Evolutionary conservation across 2,329 filamentous ascomycete genomes (phyloP), one percentile per base, ranked within the genome.

Genomic region (Diaporthe velutina): DNA sequence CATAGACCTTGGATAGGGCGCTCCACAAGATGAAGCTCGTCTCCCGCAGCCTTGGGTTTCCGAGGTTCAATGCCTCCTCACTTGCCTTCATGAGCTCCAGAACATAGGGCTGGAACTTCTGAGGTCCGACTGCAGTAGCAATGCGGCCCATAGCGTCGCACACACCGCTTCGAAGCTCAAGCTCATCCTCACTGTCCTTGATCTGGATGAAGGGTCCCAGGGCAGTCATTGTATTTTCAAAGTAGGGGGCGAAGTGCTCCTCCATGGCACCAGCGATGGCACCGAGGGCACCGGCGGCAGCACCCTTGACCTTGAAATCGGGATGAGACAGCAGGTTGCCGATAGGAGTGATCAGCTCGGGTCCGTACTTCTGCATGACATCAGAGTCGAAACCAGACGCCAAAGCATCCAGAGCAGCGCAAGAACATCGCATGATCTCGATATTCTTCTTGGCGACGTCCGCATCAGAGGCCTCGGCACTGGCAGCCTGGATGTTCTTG

Each of bases 1-100:
- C 93, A 84, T 98, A 98, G 13, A 98, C 95, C 87, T 97, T 97
- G 77, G 96, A 94, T 82, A 99, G 92, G 54, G 94, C 95, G 78
- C 95, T 95, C 96, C 97, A 99, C 72, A 99, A 90, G 77, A 98
- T 97, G 86, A 98, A 99, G 83, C 95, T 98, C 76, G 95, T 98
- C 88, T 99, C 97, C 84, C 95, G 94, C 70, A 98, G 91, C 74
- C 96, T 91, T 55, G 96, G 94, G 85, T 98, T 96, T 79, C 95
- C 96, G 3, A 99, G 92, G 79, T 93, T 89, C 2, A 98, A 89
- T 73, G 94, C 96, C 84, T 98, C 96, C 85, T 98, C 96, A 78
- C 95, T 98, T 19, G 96, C 93, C 80, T 93, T 90, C 94, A 99
- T 98, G 74, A 98, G 89, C 55, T 95, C 95, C 81, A 94, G 89